Evolutionary conservation across 129 eudicot species (phyloP).

Genomic region (Erigeron canadensis): DNA sequence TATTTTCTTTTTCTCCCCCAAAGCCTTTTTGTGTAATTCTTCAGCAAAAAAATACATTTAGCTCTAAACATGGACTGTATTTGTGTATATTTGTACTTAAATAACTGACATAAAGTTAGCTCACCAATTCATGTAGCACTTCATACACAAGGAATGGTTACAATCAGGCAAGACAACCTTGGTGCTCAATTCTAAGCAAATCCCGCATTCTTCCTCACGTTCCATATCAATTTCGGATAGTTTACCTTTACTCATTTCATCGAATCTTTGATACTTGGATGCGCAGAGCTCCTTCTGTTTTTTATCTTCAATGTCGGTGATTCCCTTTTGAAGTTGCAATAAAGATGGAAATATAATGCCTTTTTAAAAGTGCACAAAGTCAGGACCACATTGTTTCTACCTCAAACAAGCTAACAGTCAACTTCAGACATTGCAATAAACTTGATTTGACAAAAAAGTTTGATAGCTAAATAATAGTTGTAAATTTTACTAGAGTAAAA

Average conservation of each 20-base stretch:
- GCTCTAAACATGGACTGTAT: background rate
- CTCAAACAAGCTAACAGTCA: background rate
- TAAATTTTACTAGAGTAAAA: background rate
- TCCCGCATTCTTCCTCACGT: slow-evolving; percentile 89
- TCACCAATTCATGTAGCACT: slow-evolving; percentile 79
- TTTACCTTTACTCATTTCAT: slow-evolving; percentile 62
- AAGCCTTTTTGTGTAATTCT: background rate
- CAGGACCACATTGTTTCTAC: slow-evolving; percentile 18
- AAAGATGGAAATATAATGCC: slow-evolving; percentile 82
- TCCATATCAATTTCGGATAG: slow-evolving; percentile 70
- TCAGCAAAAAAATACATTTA: background rate
- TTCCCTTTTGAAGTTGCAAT: slow-evolving; percentile 79
- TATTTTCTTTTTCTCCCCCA: background rate
- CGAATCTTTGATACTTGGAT: slow-evolving; percentile 51
- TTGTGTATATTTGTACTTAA: background rate
- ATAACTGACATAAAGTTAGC: slow-evolving; percentile 16
- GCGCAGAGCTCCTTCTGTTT: slow-evolving; percentile 70
- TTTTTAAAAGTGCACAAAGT: slow-evolving; percentile 18
- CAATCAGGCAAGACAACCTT: slow-evolving; percentile 77
- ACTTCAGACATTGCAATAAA: background rate
- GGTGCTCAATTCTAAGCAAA: slow-evolving; percentile 69
- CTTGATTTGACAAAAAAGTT: background rate
- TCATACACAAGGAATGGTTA: slow-evolving; percentile 72
- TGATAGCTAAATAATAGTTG: background rate
- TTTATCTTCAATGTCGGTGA: slow-evolving; percentile 72